Conservation (phyloP, 2,329 filamentous ascomycete genomes). For the Neofusicoccum kwambonambiense region DNA sequence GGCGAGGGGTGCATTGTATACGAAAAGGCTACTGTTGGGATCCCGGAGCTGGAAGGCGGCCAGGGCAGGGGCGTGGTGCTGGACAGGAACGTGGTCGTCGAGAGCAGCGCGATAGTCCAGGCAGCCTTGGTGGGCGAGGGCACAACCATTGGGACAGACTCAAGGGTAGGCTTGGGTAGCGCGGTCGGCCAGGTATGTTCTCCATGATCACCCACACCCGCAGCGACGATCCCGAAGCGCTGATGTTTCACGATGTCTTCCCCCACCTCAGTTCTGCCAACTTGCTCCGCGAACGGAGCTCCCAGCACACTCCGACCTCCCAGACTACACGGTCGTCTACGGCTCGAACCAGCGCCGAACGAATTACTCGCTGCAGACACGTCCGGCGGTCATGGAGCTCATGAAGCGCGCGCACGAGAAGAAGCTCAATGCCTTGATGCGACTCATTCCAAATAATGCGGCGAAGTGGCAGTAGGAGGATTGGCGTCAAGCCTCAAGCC, state of each 20-base stretch:
- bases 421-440: slow-evolving; percentile 36
- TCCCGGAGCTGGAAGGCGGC: slow-evolving; percentile 23
- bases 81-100: slow-evolving; percentile 44
- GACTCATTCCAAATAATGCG: slow-evolving; percentile 36
- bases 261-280: slow-evolving; percentile 41
- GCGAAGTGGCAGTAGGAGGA: slow-evolving; percentile 30
- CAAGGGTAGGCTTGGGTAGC: slow-evolving; percentile 32
- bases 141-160: slow-evolving; percentile 33
- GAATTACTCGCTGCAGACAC: slow-evolving; percentile 38
- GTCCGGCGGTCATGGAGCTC: slow-evolving; percentile 30
- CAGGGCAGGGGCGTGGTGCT: slow-evolving; percentile 33
- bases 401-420: slow-evolving; percentile 33
- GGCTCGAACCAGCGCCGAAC: slow-evolving; percentile 37
- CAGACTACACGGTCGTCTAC: slow-evolving; percentile 48
- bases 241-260: background rate
- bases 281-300: slow-evolving; percentile 40
- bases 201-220: background rate
- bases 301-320: slow-evolving; percentile 36
- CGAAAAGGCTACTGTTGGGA: slow-evolving; percentile 56
- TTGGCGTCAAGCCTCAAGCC: background rate
- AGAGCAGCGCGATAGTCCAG: slow-evolving; percentile 43
- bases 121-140: slow-evolving; percentile 38
- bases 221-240: background rate
- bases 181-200: slow-evolving; percentile 42
- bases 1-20: slow-evolving; percentile 67